Conservation (phyloP, 2,329 filamentous ascomycete species). For the Zasmidium citrigriseum region DNA sequence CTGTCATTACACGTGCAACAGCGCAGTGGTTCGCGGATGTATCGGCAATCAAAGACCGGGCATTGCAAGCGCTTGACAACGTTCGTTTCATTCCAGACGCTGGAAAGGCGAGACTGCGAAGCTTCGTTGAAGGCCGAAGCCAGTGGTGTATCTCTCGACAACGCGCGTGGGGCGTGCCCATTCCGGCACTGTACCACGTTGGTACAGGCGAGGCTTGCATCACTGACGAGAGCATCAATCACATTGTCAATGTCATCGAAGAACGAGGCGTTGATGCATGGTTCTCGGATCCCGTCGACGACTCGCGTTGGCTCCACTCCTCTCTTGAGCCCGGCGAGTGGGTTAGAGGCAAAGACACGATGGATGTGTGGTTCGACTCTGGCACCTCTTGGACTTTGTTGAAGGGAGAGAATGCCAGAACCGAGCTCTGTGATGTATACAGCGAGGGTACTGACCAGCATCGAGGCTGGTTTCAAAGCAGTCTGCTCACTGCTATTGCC, state of each 20-base stretch:
- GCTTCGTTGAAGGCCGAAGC: conserved; percentile 82
- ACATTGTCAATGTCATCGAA: conserved; percentile 79
- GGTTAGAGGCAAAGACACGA: conserved; percentile 83
- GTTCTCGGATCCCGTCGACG: conserved; percentile 82
- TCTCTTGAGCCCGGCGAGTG: conserved; percentile 61
- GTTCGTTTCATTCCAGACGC: conserved; percentile 78
- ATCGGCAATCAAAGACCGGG: conserved; percentile 73
- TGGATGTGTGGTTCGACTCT: conserved; percentile 99
- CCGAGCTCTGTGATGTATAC: conserved; percentile 75
- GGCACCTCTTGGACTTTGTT: conserved; percentile 83
- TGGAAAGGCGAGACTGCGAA: conserved; percentile 73
- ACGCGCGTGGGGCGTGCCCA: conserved; percentile 93
- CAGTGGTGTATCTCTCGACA: conserved; percentile 99
- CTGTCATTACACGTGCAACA: conserved; percentile 87
- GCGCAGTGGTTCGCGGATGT: conserved; percentile 98
- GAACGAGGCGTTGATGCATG: conserved; percentile 84
- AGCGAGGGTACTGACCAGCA: conserved; percentile 95
- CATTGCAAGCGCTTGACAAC: conserved; percentile 67
- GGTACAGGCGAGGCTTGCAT: conserved; percentile 68
- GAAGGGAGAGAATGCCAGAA: conserved; percentile 33
- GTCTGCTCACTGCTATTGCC: conserved; percentile 81
- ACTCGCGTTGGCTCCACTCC: conserved; percentile 73
- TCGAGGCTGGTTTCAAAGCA: conserved; percentile 97
- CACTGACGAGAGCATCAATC: conserved; percentile 74
- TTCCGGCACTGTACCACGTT: conserved; percentile 79